Evolutionary conservation across 495 filamentous ascomycete genomes (phyloP).

Genomic region (Hypoxylon subgilvum): DNA sequence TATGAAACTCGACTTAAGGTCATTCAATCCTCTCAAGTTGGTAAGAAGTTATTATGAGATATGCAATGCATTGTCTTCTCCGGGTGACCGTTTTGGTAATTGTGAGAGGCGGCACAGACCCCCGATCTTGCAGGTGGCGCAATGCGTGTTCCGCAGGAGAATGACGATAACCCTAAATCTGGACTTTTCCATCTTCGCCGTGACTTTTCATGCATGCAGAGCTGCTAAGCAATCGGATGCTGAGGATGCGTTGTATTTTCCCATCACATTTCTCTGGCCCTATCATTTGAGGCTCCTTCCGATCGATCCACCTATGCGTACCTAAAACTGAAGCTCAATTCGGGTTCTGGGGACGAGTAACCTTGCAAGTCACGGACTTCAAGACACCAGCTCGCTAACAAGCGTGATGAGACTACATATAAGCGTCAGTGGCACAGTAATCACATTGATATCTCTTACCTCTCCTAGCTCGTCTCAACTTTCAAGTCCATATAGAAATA

Average conservation of each 20-base stretch:
- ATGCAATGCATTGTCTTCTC: slow-evolving; percentile 7
- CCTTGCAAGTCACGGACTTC: not conserved
- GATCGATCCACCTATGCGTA: slow-evolving; percentile 1
- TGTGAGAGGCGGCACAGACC: slow-evolving; percentile 13
- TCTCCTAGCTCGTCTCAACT: no score
- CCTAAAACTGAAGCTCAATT: no score
- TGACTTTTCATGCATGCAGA: slow-evolving; percentile 29
- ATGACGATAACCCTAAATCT: slow-evolving; percentile 9
- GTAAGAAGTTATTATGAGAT: slow-evolving; percentile 8
- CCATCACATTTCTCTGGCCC: not conserved
- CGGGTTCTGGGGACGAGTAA: no score
- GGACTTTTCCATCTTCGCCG: slow-evolving; percentile 16
- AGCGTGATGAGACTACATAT: no score
- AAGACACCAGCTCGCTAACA: no score
- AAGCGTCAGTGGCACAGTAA: no score
- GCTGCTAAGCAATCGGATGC: not conserved
- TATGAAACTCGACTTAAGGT: slow-evolving; percentile 6
- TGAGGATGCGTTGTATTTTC: not conserved
- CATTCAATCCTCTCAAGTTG: no score
- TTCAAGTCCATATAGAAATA: no score
- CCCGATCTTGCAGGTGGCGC: not conserved
- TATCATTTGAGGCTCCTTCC: not conserved
- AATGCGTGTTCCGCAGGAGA: slow-evolving; percentile 8
- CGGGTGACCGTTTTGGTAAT: slow-evolving; percentile 5
- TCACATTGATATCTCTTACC: no score